Evolutionary conservation across 1,139 yeast genomes (phyloP), one percentile per base, ranked within the genome.

Genomic region (Geotrichum macrosporum): DNA sequence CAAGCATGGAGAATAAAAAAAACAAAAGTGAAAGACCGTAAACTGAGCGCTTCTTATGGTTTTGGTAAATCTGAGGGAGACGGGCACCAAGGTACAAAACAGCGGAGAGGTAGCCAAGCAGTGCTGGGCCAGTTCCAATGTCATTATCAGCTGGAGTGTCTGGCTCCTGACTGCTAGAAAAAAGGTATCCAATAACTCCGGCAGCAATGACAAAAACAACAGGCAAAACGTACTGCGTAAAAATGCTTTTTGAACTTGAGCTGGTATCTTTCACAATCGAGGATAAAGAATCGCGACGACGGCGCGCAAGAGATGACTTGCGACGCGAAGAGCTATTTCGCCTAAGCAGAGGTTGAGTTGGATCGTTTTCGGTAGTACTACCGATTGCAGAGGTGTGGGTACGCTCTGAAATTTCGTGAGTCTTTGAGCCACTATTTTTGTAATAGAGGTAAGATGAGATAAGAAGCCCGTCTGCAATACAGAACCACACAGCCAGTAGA

Each of bases 11-110:
- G 55, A 84, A 79, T 52, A 84, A 66, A 67, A 84, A 84, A 66
- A 84, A 84, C 47, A 84, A 72, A 54, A 84, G 71, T 53, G 88
- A 80, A 50, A 84, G 74, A 1, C 94, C 94, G 53, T 78, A 76
- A 33, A 84, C 87, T 10, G 89, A 81, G 56, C 79, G 77, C 53
- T 87, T 73, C 49, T 66, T 62, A 64, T 82, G 76, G 64, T 84
- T 84, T 61, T 81, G 87, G 52, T 80, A 65, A 51, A 84, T 84
- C 64, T 84, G 94, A 1, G 94, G 94, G 47, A 84, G 74, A 53
- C 94, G 70, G 1, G 94, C 94, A 6, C 86, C 81, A 55, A 84
- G 71, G 61, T 84, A 84, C 46, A 84, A 69, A 1, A 71, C 55
- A 0, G 94, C 94, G 3, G 88, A 80, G 4, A 77, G 57, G 64